Evolutionary conservation across 306 rosid genomes (phyloP).

Genomic region (Mimosa bimucronata): DNA sequence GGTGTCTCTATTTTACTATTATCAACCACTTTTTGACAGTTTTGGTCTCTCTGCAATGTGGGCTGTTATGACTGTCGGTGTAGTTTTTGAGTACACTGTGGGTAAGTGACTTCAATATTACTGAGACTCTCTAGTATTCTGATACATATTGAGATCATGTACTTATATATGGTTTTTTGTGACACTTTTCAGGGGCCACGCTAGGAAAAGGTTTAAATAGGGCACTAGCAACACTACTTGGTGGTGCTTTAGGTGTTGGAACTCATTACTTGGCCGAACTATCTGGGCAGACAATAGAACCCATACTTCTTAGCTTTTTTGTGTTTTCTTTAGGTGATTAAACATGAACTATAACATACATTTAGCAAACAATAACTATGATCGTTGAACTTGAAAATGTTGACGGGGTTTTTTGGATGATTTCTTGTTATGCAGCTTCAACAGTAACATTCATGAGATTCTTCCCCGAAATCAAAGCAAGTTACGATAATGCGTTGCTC

Average conservation of each 20-base stretch:
- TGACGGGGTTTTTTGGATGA: not conserved
- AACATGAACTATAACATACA: not conserved
- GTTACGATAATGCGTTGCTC: constrained; percentile 82
- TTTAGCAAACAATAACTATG: not conserved
- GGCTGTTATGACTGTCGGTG: constrained; percentile 91
- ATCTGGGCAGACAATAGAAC: constrained; percentile 75
- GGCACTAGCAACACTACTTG: constrained; percentile 74
- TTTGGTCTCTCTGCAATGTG: constrained; percentile 93
- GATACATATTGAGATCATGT: not conserved
- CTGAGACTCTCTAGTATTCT: not conserved
- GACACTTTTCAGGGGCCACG: constrained; percentile 71
- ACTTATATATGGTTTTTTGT: not conserved
- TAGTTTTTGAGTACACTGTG: constrained; percentile 83
- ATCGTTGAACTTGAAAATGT: not conserved
- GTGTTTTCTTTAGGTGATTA: constrained; percentile 69
- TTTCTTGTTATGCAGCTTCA: constrained; percentile 55
- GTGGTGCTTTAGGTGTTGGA: constrained; percentile 85
- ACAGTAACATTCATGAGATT: constrained; percentile 72
- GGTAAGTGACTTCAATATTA: constrained; percentile 47
- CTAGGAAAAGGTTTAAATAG: constrained; percentile 87
- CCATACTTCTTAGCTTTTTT: constrained; percentile 69
- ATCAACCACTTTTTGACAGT: constrained; percentile 71
- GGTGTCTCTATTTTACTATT: constrained; percentile 78
- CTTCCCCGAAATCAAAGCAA: constrained; percentile 70
- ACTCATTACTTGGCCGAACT: constrained; percentile 79